Base-by-base conservation (phyloP, 2,329 filamentous ascomycete species). In the Arthrobotrys megalospora region DNA sequence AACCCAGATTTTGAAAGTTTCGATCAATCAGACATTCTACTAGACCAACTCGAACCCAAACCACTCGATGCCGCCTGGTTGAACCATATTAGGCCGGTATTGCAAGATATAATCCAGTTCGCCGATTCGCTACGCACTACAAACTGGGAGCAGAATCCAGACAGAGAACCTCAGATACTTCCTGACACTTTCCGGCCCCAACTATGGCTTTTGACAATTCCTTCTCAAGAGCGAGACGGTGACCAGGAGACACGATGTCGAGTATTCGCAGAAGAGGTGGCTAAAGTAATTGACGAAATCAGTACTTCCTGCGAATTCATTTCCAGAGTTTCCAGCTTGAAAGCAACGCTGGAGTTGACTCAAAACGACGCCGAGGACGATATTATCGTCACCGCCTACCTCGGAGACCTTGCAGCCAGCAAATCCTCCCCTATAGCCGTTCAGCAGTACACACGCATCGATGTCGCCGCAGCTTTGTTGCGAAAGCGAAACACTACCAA, bases 121-220 rank as follows among this genome's bases (percentile, higher is more conserved):
- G 11, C 28, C 5, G 8, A 24, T 11, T 60, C 55, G 10, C 19
- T 60, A 0, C 55, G 36, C 19, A 24, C 36, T 2, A n/a, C 34
- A 28, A 11, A 60, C 28, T 41, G 34, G 55, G 55, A 60, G 7
- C 34, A 43, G n/a, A 43, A 43, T 43, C 19, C 19, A 1, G 21
- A 60, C 43, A 24, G 55, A 43, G 19, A 43, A 3, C 55, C 55
- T n/a, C 34, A 60, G 12, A 43, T 43, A 12, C 55, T 60, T 28
- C 55, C 55, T 12, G 36, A 43, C 3, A 43, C 19, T 19, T 43
- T 60, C 19, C 32, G 4, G 3, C 3, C 36, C 36, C 16, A n/a
- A n/a, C 16, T 41, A 28, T 60, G 55, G 55, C 55, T 60, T n/a
- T 28, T 43, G 10, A 32, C 16, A 2, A 28, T 60, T 8, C 55